Conservation (phyloP, 169 alveolate species). For the Eimeria maxima region DNA sequence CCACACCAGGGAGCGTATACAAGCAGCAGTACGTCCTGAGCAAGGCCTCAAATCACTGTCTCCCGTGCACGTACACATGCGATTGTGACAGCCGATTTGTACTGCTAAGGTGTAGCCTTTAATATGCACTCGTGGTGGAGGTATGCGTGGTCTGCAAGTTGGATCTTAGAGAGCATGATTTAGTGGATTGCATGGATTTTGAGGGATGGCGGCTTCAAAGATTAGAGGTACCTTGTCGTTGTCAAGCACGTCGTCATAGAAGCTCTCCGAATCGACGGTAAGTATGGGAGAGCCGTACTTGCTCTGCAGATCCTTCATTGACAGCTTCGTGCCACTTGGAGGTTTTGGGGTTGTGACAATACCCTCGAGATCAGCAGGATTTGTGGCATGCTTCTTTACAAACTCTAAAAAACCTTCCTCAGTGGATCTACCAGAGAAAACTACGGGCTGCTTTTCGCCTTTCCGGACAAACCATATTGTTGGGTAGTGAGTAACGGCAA, state of each 20-base stretch:
- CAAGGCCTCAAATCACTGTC: conserved; percentile 79
- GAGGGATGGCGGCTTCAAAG: not conserved
- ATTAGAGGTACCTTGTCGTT: not conserved
- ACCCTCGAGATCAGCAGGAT: conserved; percentile 38
- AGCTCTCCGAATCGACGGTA: conserved; percentile 46
- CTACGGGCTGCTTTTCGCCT: conserved; percentile 32
- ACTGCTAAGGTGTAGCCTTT: too few relatives aligned
- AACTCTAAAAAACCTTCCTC: conserved; percentile 55
- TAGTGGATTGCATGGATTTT: too few relatives aligned
- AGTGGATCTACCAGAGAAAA: conserved; percentile 60
- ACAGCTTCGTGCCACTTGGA: not conserved
- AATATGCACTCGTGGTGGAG: too few relatives aligned
- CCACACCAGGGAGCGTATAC: conserved; percentile 99
- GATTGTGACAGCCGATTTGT: too few relatives aligned
- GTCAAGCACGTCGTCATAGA: conserved; percentile 26
- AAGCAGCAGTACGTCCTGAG: conserved; percentile 95
- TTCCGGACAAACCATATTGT: conserved; percentile 73
- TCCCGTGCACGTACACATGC: not conserved
- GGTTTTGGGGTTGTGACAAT: not conserved
- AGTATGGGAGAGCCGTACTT: conserved; percentile 19
- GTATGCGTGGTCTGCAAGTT: too few relatives aligned
- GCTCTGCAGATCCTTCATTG: not conserved
- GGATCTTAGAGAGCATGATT: too few relatives aligned
- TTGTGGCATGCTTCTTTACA: conserved; percentile 50
- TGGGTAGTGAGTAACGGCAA: conserved; percentile 66